These are phyloP conservation scores for Tricholomella constricta DNA, from an alignment of 768 basidiomycete species.

Conservation along the genomic window DNA sequence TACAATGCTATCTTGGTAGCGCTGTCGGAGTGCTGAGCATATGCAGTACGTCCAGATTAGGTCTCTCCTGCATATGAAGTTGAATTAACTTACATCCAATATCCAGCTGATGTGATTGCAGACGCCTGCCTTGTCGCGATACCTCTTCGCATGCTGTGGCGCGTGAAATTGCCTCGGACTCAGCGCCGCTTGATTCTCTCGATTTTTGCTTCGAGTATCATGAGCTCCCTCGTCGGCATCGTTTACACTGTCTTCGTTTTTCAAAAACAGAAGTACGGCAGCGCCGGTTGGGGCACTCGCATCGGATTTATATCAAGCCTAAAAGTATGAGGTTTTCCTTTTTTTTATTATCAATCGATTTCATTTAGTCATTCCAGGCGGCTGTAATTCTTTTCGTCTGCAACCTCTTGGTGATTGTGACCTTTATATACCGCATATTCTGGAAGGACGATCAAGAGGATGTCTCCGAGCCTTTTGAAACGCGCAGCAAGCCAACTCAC, in stretches of 20 bases:
- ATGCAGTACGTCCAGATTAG: constrained; percentile 10
- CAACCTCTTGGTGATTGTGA: constrained; percentile 24
- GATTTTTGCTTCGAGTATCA: constrained; percentile 26
- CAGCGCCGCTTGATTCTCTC: constrained; percentile 24
- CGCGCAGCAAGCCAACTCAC: constrained; percentile 9
- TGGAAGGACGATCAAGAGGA: constrained; percentile 10
- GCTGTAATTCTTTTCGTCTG: constrained; percentile 21
- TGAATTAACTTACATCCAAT: constrained; percentile 8
- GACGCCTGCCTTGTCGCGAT: constrained; percentile 26
- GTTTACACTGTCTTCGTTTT: constrained; percentile 22
- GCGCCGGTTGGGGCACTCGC: constrained; percentile 7
- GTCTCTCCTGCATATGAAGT: constrained; percentile 2
- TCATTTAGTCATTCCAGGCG: constrained; percentile 11
- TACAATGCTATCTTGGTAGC: constrained; percentile 14
- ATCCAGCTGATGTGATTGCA: constrained; percentile 24
- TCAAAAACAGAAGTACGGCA: neutral
- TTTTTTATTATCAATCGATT: neutral
- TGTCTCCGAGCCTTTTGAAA: constrained; percentile 14
- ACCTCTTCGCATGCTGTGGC: constrained; percentile 28
- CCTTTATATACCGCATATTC: constrained; percentile 12
- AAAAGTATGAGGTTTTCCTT: constrained; percentile 15
- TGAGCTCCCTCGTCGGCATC: constrained; percentile 22
- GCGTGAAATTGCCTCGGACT: constrained; percentile 18
- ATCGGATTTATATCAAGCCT: constrained; percentile 16
- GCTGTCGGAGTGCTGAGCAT: constrained; percentile 11